Conservation (phyloP, 305 asterid species). For the Fraxinus dipetala region DNA sequence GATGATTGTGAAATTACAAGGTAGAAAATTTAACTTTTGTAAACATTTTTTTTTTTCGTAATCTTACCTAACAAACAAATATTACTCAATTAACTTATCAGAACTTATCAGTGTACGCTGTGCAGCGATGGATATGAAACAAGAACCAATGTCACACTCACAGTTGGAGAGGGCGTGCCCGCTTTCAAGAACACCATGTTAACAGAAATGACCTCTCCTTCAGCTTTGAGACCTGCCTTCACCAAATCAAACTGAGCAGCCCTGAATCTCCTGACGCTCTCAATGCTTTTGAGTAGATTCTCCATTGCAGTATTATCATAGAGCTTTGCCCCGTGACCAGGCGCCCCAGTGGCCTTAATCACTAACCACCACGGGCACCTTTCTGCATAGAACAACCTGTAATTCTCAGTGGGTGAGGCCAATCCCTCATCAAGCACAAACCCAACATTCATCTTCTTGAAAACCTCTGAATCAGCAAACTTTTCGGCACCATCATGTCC, state of each 20-base stretch:
- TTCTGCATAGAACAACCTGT: slow-evolving; percentile 79
- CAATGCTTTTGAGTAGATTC: slow-evolving; percentile 79
- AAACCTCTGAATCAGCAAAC: slow-evolving; percentile 63
- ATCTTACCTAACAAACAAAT: not conserved
- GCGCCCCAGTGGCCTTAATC: slow-evolving; percentile 78
- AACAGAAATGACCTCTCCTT: slow-evolving; percentile 87
- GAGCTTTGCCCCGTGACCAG: slow-evolving; percentile 95
- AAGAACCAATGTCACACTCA: slow-evolving; percentile 29
- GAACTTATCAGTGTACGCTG: not conserved
- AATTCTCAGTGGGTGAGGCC: slow-evolving; percentile 62
- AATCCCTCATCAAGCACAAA: slow-evolving; percentile 84
- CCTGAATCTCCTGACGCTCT: slow-evolving; percentile 72
- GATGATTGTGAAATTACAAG: not conserved
- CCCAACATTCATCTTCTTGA: slow-evolving; percentile 73
- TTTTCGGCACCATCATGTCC: slow-evolving; percentile 81
- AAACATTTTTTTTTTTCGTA: not conserved
- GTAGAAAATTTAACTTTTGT: not conserved
- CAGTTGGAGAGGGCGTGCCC: slow-evolving; percentile 93
- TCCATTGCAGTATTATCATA: slow-evolving; percentile 91
- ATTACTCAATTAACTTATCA: not conserved
- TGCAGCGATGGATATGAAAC: not conserved
- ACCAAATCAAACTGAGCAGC: slow-evolving; percentile 82
- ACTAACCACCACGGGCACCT: slow-evolving; percentile 85
- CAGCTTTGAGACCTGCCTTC: slow-evolving; percentile 68
- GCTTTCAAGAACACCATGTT: slow-evolving; percentile 89